phyloP scores from a whole-genome alignment of 371 early-diverging fungal species.

The Mycotypha africana region DNA sequence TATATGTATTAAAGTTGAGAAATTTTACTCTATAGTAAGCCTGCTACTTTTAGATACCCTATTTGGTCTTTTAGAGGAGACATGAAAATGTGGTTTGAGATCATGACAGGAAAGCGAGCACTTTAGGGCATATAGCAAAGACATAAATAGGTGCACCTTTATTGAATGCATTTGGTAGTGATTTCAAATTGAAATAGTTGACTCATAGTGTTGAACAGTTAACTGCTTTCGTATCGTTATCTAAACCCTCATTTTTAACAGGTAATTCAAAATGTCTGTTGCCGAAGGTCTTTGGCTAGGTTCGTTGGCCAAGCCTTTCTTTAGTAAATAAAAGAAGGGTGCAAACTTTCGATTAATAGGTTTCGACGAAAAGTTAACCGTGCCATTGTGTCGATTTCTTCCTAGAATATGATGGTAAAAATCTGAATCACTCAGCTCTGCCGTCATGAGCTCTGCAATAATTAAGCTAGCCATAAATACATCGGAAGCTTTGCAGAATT shows the following conservation, averaged over 20 bases:
- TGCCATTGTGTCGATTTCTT: constrained; percentile 1
- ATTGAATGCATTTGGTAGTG: too few relatives aligned
- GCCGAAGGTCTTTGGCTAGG: constrained; percentile 8
- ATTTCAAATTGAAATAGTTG: too few relatives aligned
- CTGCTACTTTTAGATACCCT: constrained; percentile 68
- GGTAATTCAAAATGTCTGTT: neutral
- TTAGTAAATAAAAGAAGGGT: constrained; percentile 7
- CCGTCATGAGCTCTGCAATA: constrained; percentile 24
- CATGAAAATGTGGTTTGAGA: constrained; percentile 57
- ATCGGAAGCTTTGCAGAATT: constrained; percentile 26
- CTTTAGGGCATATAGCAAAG: too few relatives aligned
- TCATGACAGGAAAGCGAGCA: constrained; percentile 23
- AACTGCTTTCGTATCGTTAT: too few relatives aligned
- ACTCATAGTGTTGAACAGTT: too few relatives aligned
- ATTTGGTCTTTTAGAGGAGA: constrained; percentile 54
- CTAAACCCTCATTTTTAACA: neutral
- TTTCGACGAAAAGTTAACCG: constrained; percentile 6
- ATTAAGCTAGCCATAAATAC: constrained; percentile 34
- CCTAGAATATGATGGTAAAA: constrained; percentile 13
- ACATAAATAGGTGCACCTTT: too few relatives aligned
- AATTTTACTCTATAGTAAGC: constrained; percentile 28
- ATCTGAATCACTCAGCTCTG: constrained; percentile 13
- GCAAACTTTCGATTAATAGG: constrained; percentile 9
- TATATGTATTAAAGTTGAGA: neutral
- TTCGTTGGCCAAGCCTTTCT: constrained; percentile 6